Base-by-base conservation (phyloP, 2,329 filamentous ascomycete species). In the Venturia pyrina region DNA sequence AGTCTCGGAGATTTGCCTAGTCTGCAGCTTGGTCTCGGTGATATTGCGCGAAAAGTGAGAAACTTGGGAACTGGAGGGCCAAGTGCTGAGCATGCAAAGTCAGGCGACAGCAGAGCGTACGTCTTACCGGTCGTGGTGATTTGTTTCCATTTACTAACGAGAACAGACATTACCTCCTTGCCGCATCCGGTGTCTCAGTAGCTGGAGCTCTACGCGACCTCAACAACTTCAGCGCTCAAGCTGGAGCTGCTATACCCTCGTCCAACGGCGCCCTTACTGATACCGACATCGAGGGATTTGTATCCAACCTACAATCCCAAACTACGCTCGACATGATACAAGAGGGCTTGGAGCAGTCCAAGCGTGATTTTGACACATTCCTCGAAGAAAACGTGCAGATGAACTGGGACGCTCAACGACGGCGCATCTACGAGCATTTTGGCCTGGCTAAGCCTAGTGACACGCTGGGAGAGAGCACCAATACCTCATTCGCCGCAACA, bases 381-480 rank as follows among this genome's bases (percentile, higher is more conserved):
- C 82, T 99, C 66, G 93, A 98, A 75, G 93, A 97, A 72, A 96
- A 96, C 73, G 87, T 98, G 62, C 91, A 92, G 40, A 88, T 96
- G 80, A 92, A 98, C 75, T 98, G 95, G 93, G 93, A 97, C 71
- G 88, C 89, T 19, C 93, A 98, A 78, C 88, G 93, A 68, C 91
- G 90, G 76, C 88, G 88, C 70, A 96, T 99, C 69, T 98, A 97
- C 77, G 88, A 96, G 72, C 95, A 99, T 77, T 98, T 99, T 75
- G 95, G 95, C 17, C 89, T 99, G 19, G 82, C 80, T 56, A 79
- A 77, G 68, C 79, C 74, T 24, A 69, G 71, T 4, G 69, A 70
- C 17, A 21, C n/a, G 10, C 17, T 75, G 69, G 75, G 72, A 62
- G 76, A 77, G 64, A 75, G 77, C 28, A 70, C 75, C 69, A 73